Conservation (phyloP, 768 basidiomycete genomes). For the Tulasnella sp. region DNA sequence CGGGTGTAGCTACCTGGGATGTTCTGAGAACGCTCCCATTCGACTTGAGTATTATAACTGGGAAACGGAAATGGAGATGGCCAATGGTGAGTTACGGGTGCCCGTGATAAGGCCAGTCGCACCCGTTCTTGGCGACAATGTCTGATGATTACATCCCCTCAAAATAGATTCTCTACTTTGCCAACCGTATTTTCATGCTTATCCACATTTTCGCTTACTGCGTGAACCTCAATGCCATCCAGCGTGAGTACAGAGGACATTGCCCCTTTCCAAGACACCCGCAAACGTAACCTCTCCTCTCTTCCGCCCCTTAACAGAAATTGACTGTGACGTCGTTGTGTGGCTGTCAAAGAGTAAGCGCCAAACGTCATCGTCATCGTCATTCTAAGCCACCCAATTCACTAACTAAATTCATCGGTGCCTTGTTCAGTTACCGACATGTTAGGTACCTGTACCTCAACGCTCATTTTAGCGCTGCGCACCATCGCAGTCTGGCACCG, state of each 20-base stretch:
- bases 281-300: neutral
- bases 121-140: neutral
- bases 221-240: conserved; percentile 31
- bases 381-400: neutral
- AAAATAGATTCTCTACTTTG: conserved; percentile 26
- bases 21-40: conserved; percentile 31
- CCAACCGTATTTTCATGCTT: conserved; percentile 23
- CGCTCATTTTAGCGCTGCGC: conserved; percentile 27
- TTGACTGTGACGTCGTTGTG: conserved; percentile 28
- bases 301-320: neutral
- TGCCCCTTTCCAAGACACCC: no score
- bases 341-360: conserved; percentile 32
- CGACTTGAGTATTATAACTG: conserved; percentile 32
- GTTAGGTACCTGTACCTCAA: conserved; percentile 26
- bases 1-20: conserved; percentile 30
- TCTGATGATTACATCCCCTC: neutral
- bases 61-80: conserved; percentile 32
- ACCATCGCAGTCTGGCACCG: conserved; percentile 32
- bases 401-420: neutral
- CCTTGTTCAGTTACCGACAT: conserved; percentile 30
- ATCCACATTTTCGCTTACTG: conserved; percentile 30
- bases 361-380: neutral
- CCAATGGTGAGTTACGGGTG: conserved; percentile 22
- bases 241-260: neutral
- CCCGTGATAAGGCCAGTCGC: neutral